phyloP scores from a whole-genome alignment of 176 grass and related monocot species.

The Zoysia pacifica region DNA sequence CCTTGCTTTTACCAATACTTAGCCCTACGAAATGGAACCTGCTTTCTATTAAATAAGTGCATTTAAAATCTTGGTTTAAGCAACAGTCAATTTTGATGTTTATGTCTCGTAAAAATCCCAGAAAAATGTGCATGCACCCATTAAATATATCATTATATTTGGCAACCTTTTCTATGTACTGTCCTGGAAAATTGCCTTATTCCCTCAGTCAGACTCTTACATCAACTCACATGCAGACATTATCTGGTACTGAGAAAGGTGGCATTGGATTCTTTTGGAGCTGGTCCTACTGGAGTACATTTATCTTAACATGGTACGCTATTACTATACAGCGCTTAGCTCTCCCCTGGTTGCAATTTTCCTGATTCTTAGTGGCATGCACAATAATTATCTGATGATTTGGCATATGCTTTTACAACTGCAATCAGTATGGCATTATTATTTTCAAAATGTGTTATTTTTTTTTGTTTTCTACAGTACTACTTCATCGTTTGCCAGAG shows the following conservation, averaged over 20 bases:
- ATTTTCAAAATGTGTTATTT: slow-evolving; percentile 5
- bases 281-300: slow-evolving; percentile 99
- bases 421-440: neutral
- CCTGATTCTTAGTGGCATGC: slow-evolving; percentile 13
- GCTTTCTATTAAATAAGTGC: neutral
- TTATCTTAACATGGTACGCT: slow-evolving; percentile 93
- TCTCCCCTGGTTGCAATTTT: neutral
- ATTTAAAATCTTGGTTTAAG: neutral
- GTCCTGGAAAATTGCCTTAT: slow-evolving; percentile 1
- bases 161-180: neutral
- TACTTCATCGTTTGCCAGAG: slow-evolving; percentile 14
- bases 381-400: neutral
- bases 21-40: neutral
- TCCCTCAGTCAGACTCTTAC: slow-evolving; percentile 30
- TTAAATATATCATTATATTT: slow-evolving; percentile 4
- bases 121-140: neutral
- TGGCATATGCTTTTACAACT: neutral
- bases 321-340: slow-evolving; percentile 25
- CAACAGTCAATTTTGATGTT: neutral
- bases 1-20: neutral
- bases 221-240: slow-evolving; percentile 63
- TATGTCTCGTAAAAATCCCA: neutral
- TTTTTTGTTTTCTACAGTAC: slow-evolving; percentile 3
- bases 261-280: slow-evolving; percentile 98
- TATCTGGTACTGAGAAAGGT: slow-evolving; percentile 65